A percentile compares a stretch with the other conserved stretches of the same genome.
Conservation (phyloP, 2,329 filamentous ascomycete species). For the Thielaviopsis punctulata region DNA sequence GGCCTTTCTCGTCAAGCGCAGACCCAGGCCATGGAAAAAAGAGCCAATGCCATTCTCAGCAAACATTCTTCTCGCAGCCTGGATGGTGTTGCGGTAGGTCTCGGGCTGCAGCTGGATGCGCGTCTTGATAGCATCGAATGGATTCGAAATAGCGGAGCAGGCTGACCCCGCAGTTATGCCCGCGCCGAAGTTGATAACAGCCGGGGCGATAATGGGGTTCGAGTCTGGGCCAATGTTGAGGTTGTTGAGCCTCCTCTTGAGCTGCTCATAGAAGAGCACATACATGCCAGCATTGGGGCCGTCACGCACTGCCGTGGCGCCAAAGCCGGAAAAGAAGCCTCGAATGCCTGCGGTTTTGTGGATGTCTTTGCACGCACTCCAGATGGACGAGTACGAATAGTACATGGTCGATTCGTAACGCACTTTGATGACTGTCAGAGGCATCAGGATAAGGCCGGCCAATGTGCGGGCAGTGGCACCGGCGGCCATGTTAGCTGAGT, state of each 20-base stretch:
- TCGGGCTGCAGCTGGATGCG: slow-evolving; percentile 77
- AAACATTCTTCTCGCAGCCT: slow-evolving; percentile 63
- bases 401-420: slow-evolving; percentile 85
- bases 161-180: slow-evolving; percentile 64
- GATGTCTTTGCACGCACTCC: slow-evolving; percentile 59
- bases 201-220: slow-evolving; percentile 6
- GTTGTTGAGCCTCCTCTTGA: slow-evolving; percentile 44
- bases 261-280: slow-evolving; percentile 80
- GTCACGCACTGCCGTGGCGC: slow-evolving; percentile 81
- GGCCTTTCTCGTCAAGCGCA: slow-evolving; percentile 82
- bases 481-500: slow-evolving; percentile 68
- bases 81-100: slow-evolving; percentile 66
- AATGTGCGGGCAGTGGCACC: slow-evolving; percentile 71
- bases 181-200: slow-evolving; percentile 65
- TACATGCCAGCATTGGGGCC: slow-evolving; percentile 95
- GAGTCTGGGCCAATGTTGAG: slow-evolving; percentile 6
- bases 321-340: slow-evolving; percentile 87
- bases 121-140: slow-evolving; percentile 93
- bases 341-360: slow-evolving; percentile 52
- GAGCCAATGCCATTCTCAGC: slow-evolving; percentile 62
- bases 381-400: slow-evolving; percentile 56
- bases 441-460: slow-evolving; percentile 86
- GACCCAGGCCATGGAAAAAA: slow-evolving; percentile 68
- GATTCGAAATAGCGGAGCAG: slow-evolving; percentile 82
- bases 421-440: slow-evolving; percentile 89